Percentiles rank a stretch among this genome's conserved stretches.
Evolutionary conservation across 2,329 filamentous ascomycete species (phyloP).

Genomic region (Fusarium avenaceum): DNA sequence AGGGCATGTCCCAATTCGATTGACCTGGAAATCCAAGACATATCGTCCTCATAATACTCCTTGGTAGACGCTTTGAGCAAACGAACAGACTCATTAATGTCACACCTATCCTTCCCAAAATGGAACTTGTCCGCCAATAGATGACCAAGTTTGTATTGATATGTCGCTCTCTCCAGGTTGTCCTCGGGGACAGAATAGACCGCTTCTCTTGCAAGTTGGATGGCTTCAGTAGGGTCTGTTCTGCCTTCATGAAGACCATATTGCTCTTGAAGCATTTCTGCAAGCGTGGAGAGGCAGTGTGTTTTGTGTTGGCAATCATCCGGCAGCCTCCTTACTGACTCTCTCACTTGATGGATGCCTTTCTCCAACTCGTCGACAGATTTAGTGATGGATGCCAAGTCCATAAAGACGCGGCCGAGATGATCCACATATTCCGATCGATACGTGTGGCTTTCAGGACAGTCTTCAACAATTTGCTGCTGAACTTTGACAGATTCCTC

Average conservation of each 20-base stretch:
- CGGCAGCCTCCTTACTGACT: neutral
- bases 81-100: neutral
- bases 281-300: neutral
- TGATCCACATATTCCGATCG: neutral
- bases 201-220: neutral
- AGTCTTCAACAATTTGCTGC: neutral
- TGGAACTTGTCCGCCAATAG: neutral
- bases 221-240: neutral
- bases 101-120: neutral
- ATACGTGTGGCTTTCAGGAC: neutral
- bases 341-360: neutral
- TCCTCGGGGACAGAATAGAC: fast-evolving
- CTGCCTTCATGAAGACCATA: neutral
- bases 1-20: neutral
- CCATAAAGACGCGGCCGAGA: neutral
- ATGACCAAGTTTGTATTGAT: neutral
- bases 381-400: neutral
- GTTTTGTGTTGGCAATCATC: fast-evolving
- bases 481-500: neutral
- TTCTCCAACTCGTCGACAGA: neutral
- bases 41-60: neutral
- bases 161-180: neutral
- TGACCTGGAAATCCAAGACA: neutral
- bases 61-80: neutral
- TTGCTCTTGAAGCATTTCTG: neutral